Evolutionary conservation across 257 asterid species (phyloP).

Genomic region (Penstemon davidsonii): DNA sequence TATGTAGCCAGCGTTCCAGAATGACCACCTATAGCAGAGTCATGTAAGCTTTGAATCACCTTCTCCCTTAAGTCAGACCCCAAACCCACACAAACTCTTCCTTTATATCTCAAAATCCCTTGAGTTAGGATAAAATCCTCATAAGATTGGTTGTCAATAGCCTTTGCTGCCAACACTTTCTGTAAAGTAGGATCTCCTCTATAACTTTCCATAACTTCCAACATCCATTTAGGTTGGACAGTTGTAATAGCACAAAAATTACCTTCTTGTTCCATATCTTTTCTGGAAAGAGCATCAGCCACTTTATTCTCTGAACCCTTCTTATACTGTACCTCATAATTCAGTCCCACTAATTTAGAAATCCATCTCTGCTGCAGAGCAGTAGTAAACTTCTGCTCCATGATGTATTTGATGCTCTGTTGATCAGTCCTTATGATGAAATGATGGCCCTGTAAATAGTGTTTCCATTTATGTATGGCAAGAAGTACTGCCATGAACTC

Average conservation of each 20-base stretch:
- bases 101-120: background rate
- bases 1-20: background rate
- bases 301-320: background rate
- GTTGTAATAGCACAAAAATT: background rate
- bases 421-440: background rate
- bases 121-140: background rate
- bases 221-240: background rate
- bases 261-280: background rate
- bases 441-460: background rate
- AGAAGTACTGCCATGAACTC: background rate
- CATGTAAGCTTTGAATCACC: background rate
- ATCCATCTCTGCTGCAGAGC: background rate
- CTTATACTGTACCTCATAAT: background rate
- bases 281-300: background rate
- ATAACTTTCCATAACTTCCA: background rate
- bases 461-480: background rate
- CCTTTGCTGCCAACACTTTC: background rate
- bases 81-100: background rate
- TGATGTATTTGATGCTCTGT: background rate
- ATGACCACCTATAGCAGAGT: background rate
- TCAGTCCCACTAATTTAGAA: background rate
- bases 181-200: background rate
- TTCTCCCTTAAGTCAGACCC: background rate
- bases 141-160: background rate
- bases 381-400: background rate